Conservation (phyloP, 2,329 filamentous ascomycete genomes). For the Epichloe bromicola region DNA sequence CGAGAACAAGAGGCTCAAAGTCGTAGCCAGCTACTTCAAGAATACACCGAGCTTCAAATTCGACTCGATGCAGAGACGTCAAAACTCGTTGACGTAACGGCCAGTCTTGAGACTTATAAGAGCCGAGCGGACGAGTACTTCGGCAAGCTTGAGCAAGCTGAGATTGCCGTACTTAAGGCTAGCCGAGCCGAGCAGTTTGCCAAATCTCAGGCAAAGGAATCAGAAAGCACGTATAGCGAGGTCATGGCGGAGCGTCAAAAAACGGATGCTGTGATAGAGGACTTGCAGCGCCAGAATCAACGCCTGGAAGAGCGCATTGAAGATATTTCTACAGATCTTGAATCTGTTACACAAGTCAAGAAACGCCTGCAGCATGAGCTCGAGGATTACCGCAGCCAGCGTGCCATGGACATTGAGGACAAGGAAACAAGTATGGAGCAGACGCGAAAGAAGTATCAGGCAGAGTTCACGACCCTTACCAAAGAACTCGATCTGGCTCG, state of each 20-base stretch:
- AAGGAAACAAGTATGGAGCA: conserved; percentile 94
- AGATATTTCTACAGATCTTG: conserved; percentile 80
- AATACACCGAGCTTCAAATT: conserved; percentile 89
- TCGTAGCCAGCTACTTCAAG: conserved; percentile 76
- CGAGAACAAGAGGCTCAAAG: conserved; percentile 81
- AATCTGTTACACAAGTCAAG: conserved; percentile 75
- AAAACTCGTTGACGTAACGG: conserved; percentile 68
- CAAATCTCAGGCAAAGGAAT: conserved; percentile 75
- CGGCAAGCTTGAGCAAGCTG: conserved; percentile 89
- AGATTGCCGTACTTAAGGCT: conserved; percentile 89
- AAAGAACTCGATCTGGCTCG: conserved; percentile 89
- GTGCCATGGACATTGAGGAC: conserved; percentile 92
- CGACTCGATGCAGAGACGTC: conserved; percentile 80
- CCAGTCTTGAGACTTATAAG: conserved; percentile 82
- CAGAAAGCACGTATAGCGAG: conserved; percentile 78
- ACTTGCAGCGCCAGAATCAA: conserved; percentile 80
- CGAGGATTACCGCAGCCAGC: conserved; percentile 90
- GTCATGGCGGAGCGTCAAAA: conserved; percentile 88
- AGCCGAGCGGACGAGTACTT: conserved; percentile 91
- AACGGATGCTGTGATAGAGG: conserved; percentile 77
- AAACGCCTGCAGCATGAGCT: conserved; percentile 93
- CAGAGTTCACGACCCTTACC: conserved; percentile 76
- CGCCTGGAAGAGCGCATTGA: conserved; percentile 83
- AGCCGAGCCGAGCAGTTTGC: conserved; percentile 88
- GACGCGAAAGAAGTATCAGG: conserved; percentile 93